phyloP scores from a whole-genome alignment of 108 stramenopile genomes.

The Discostella pseudostelligera region DNA sequence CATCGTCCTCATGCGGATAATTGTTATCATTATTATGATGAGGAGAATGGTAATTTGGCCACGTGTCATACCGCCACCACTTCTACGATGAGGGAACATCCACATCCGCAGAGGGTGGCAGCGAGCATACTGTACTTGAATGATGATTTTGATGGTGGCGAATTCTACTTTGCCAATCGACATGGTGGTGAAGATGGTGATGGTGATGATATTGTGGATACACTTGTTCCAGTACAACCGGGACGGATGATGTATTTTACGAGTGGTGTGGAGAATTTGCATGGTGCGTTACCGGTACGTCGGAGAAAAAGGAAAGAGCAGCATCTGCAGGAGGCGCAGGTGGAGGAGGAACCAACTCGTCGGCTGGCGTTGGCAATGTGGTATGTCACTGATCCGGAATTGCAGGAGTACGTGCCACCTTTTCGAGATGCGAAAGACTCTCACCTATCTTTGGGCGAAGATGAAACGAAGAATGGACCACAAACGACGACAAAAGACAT shows the following conservation, averaged over 20 bases:
- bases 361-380: no score
- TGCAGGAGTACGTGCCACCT: conserved; percentile 29
- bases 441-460: background rate
- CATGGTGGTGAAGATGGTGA: conserved; percentile 29
- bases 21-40: conserved; percentile 45
- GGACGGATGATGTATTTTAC: no score
- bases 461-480: background rate
- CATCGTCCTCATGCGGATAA: conserved; percentile 51
- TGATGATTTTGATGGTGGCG: conserved; percentile 28
- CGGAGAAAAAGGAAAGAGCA: no score
- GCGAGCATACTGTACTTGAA: conserved; percentile 42
- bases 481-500: conserved; percentile 3
- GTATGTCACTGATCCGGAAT: conserved; percentile 33
- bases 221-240: no score
- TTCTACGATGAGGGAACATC: conserved; percentile 7
- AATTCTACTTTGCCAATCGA: conserved; percentile 41
- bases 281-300: no score
- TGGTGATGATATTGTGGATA: no score
- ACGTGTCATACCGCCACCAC: conserved; percentile 18
- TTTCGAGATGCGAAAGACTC: conserved; percentile 4
- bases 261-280: no score
- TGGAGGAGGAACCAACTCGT: no score
- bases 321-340: no score
- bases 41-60: conserved; percentile 8
- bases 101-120: conserved; percentile 33